phyloP scores from a whole-genome alignment of 352 stramenopile species.

The Phytophthora niederhauseri region DNA sequence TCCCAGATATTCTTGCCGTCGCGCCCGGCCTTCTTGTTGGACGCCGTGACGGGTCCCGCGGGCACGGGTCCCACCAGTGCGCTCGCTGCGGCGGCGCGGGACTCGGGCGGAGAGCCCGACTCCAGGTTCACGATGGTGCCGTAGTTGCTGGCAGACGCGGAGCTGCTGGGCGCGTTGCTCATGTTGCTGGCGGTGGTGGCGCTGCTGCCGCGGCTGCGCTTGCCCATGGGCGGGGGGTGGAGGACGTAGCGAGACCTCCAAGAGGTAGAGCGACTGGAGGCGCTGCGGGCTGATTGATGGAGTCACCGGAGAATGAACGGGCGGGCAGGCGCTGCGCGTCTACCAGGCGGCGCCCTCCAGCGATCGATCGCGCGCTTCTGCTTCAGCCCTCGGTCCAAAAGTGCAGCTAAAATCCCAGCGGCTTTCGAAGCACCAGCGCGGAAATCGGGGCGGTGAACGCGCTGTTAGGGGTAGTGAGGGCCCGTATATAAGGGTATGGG shows the following conservation, averaged over 20 bases:
- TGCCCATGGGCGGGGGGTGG: slow-evolving; percentile 32
- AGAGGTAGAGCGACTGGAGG: slow-evolving; percentile 3
- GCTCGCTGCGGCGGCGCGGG: slow-evolving; percentile 15
- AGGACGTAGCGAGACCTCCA: background rate
- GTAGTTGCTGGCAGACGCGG: slow-evolving; percentile 33
- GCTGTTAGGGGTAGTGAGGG: background rate
- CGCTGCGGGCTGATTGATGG: slow-evolving; percentile 19
- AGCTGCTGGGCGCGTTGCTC: slow-evolving; percentile 28
- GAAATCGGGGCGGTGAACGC: background rate
- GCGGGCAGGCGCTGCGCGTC: slow-evolving; percentile 7
- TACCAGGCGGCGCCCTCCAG: slow-evolving; percentile 2
- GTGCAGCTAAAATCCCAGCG: slow-evolving; percentile 10
- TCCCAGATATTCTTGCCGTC: slow-evolving; percentile 82
- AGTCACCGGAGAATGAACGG: slow-evolving; percentile 18
- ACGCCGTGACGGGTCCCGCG: slow-evolving; percentile 7
- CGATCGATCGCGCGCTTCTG: background rate
- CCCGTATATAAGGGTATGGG: background rate
- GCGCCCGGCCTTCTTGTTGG: slow-evolving; percentile 26
- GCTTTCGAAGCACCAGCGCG: slow-evolving; percentile 15
- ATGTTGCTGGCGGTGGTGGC: slow-evolving; percentile 32
- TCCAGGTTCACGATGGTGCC: slow-evolving; percentile 48
- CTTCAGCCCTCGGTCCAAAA: slow-evolving; percentile 28
- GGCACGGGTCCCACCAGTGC: slow-evolving; percentile 35
- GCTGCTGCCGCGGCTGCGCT: slow-evolving; percentile 42
- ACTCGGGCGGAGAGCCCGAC: slow-evolving; percentile 18